phyloP scores from a whole-genome alignment of 1,284 basidiomycete genomes.

The Amylostereum chailletii region DNA sequence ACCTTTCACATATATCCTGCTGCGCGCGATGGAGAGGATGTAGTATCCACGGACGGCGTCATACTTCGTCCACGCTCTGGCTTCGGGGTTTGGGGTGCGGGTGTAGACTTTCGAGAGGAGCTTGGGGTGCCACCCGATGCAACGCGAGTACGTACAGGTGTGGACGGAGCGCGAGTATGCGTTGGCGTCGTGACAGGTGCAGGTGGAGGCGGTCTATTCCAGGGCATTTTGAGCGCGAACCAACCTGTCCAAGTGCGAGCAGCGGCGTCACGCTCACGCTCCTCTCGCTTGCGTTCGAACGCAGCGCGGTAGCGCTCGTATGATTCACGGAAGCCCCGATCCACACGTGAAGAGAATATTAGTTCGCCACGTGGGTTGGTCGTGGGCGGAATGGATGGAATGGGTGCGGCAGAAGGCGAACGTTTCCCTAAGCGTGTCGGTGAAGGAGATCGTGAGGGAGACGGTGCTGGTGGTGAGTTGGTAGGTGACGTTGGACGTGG shows the following conservation, averaged over 20 bases:
- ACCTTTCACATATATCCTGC: constrained; percentile 1
- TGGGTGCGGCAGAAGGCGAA: constrained; percentile 32
- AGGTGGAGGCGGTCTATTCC: constrained; percentile 12
- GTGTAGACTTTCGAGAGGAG: constrained; percentile 8
- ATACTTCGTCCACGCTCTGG: constrained; percentile 7
- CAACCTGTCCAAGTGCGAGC: constrained; percentile 35
- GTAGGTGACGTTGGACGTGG: constrained; percentile 34
- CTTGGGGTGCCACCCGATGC: constrained; percentile 3
- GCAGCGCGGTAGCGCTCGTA: constrained; percentile 89
- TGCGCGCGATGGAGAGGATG: neutral
- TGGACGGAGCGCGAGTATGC: constrained; percentile 7
- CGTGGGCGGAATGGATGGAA: constrained; percentile 83
- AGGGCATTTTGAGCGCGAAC: constrained; percentile 32
- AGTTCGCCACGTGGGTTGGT: constrained; percentile 91
- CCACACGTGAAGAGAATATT: constrained; percentile 89
- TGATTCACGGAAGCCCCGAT: constrained; percentile 75
- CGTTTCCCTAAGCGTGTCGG: constrained; percentile 26
- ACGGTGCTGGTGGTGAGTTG: constrained; percentile 15
- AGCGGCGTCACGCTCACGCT: constrained; percentile 41
- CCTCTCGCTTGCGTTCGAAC: constrained; percentile 80
- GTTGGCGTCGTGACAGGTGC: constrained; percentile 5
- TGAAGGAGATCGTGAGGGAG: constrained; percentile 27
- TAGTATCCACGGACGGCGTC: neutral
- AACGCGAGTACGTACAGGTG: neutral
- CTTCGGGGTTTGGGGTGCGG: neutral